These are phyloP conservation scores for Eucalyptus cladocalyx DNA, from an alignment of 345 rosid species.

Conservation along the genomic window DNA sequence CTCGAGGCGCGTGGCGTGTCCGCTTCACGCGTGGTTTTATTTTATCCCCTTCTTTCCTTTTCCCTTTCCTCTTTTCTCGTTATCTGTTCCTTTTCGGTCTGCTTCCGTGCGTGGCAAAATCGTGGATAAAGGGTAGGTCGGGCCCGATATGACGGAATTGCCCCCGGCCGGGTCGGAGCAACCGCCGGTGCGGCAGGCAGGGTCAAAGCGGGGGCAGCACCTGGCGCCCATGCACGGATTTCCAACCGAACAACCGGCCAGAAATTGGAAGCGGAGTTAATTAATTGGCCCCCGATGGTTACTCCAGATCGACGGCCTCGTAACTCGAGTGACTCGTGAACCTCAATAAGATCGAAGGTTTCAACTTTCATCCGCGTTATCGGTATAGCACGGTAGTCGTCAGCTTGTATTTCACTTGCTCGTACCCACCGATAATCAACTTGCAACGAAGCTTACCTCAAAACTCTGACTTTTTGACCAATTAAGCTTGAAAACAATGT, in stretches of 20 bases:
- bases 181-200: neutral
- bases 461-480: no score
- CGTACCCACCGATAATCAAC: no score
- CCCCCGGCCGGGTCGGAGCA: neutral
- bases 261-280: neutral
- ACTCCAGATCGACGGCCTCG: neutral
- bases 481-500: no score
- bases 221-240: neutral
- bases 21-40: neutral
- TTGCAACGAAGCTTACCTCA: no score
- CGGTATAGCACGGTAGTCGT: neutral
- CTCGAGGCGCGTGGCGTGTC: neutral
- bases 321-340: neutral
- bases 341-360: neutral
- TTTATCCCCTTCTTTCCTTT: neutral
- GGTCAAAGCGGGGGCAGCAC: neutral
- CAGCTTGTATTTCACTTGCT: neutral
- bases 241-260: neutral
- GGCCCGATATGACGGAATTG: neutral
- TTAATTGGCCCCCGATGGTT: neutral
- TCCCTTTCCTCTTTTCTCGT: neutral
- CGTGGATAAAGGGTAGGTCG: neutral
- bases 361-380: neutral
- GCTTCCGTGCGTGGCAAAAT: neutral
- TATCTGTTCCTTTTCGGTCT: neutral